Base-by-base conservation (phyloP, 2,329 filamentous ascomycete species). In the Paecilomyces fulvus region DNA sequence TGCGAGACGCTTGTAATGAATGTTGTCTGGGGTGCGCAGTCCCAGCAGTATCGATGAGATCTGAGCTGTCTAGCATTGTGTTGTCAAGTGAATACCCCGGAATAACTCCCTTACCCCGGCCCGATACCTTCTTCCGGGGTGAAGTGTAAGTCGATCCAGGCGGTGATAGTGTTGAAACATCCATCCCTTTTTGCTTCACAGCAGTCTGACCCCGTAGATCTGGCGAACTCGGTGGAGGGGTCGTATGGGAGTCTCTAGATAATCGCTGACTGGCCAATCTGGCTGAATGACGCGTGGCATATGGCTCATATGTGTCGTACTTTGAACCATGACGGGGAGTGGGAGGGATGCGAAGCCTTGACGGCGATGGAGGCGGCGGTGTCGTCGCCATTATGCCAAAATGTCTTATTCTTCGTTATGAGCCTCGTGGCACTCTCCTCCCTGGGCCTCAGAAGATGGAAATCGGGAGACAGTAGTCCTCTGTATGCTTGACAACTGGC, bases 271-370 rank as follows among this genome's bases (percentile, higher is more conserved):
- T 67, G 14, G 73, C 72, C 59, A 75, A 51, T 60, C 75, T 70
- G 43, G 71, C 65, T 14, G 74, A 77, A 51, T 69, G 67, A 46
- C 75, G 69, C 30, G 72, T 72, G 8, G 70, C 63, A 62, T 74
- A 73, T 21, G 71, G 72, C 49, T 71, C 70, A 60, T 70, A 74
- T 31, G 66, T 60, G 60, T 78, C 73, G 61, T 77, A 75, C 56
- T 68, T 70, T 56, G 75, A 64, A 50, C 77, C 77, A 69, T 77
- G 73, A 55, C 70, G 72, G 52, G 77, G 77, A 57, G 76, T 75
- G 48, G 68, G 66, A 49, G 77, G 77, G 51, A 72, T 72, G n/a
- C 71, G 65, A 55, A 75, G 61, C 25, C 60, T 63, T 31, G 69
- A 67, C 37, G 69, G 68, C 33, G 71, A 68, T 14, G 75, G 75